Base-by-base conservation (phyloP, 495 filamentous ascomycete species). In the Aspergillus sparsus region DNA sequence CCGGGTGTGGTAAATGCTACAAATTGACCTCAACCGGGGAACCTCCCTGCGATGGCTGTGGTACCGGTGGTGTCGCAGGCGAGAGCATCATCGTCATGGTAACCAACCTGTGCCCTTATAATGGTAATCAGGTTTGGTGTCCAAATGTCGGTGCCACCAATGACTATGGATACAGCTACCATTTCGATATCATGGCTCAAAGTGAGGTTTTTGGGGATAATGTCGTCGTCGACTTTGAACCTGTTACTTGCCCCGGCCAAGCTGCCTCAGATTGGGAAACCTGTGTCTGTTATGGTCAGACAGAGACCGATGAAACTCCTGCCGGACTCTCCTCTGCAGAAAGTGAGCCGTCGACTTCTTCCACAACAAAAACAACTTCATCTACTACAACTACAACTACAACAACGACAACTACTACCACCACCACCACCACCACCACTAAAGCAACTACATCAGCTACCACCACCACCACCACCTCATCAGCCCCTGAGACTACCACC, bases 81-180 rank as follows among this genome's bases (percentile, higher is more conserved):
- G 12, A 47, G 45, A 47, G 45, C 45, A 47, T 47, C 45, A 47
- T 47, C 13, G 45, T 47, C 45, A 47, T 47, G 45, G 45, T 47
- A 9, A 47, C 45, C 16, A 47, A 47, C 16, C 45, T 47, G 45
- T 47, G 45, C 8, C 45, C 45, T 5, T n/a, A 47, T 9, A 18
- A 47, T 47, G 11, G 12, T 9, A 47, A 47, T 47, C 12, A 13
- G 16, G 12, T n/a, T 12, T 47, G 45, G 45, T 47, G 45, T 16
- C 45, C 45, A 4, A 9, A 12, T 3, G 45, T 47, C 0, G 45
- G 45, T 5, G 45, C 12, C 3, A 47, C 45, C 8, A 47, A 47
- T 12, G 8, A 47, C 12, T 47, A 47, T 9, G 45, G 45, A 0
- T 47, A 47, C 16, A 47, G 45, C 16, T 47, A 47, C 18, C 45